Conservation (phyloP, 441 rosid genomes). For the Croton setiger region DNA sequence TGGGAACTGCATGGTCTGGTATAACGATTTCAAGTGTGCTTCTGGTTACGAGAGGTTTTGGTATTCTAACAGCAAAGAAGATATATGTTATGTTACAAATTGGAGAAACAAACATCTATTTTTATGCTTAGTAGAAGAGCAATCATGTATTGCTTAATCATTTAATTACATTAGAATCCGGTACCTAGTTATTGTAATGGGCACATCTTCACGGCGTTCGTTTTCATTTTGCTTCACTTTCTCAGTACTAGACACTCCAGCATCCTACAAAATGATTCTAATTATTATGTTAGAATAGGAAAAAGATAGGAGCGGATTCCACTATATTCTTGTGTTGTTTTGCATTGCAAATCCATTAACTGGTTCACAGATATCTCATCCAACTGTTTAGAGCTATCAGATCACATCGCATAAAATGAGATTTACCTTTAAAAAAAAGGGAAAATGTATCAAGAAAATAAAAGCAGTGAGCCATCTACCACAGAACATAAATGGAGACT, state of each 20-base stretch:
- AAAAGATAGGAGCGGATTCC: neutral
- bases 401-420: neutral
- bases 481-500: neutral
- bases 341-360: neutral
- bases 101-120: neutral
- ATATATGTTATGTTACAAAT: slow-evolving; percentile 2
- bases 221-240: slow-evolving; percentile 49
- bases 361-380: too few relatives aligned
- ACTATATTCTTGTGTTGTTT: neutral
- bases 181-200: slow-evolving; percentile 60
- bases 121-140: slow-evolving; percentile 1
- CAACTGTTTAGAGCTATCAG: neutral
- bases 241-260: slow-evolving; percentile 40
- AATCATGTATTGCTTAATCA: neutral
- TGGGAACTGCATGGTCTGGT: slow-evolving; percentile 80
- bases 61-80: slow-evolving; percentile 39
- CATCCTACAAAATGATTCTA: slow-evolving; percentile 46
- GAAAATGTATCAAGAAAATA: neutral
- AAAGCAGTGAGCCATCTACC: neutral
- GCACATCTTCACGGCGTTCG: slow-evolving; percentile 64
- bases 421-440: neutral
- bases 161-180: neutral
- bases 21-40: slow-evolving; percentile 87
- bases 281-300: neutral
- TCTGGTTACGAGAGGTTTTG: slow-evolving; percentile 83